Conservation (phyloP, 805 yeast genomes). For the Yamadazyma endophytica region DNA sequence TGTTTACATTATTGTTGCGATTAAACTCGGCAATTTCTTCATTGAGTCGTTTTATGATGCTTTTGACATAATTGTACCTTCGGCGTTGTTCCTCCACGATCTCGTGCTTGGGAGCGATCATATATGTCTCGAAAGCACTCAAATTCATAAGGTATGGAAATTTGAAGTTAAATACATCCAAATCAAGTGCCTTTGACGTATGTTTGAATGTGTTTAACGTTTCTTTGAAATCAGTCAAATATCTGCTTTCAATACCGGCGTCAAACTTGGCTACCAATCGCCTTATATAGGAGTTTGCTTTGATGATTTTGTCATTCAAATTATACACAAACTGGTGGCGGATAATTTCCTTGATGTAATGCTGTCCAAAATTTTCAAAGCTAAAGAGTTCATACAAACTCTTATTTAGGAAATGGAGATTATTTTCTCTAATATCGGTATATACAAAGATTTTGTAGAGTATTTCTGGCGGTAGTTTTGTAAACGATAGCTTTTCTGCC, state of each 20-base stretch:
- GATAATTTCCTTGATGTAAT: constrained; percentile 5
- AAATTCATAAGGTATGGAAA: constrained; percentile 1
- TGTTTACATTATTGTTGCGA: not conserved
- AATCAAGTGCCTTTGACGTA: constrained; percentile 2
- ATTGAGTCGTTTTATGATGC: not conserved
- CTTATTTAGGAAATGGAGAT: constrained; percentile 7
- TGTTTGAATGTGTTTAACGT: constrained; percentile 1
- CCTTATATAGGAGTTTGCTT: constrained; percentile 1
- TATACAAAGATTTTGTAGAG: constrained; percentile 7
- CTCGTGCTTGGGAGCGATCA: constrained; percentile 1
- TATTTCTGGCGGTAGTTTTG: constrained; percentile 8
- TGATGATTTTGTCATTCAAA: constrained; percentile 5
- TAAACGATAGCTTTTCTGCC: too few species aligned
- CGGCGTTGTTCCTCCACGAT: constrained; percentile 1
- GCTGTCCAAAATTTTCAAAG: constrained; percentile 4
- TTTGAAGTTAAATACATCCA: constrained; percentile 3
- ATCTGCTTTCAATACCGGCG: not conserved
- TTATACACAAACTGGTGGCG: constrained; percentile 7
- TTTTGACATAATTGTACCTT: constrained; percentile 4
- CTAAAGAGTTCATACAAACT: constrained; percentile 5
- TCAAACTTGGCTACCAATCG: constrained; percentile 1
- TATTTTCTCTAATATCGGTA: constrained; percentile 5
- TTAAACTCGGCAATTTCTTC: constrained; percentile 2
- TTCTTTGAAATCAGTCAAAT: constrained; percentile 3
- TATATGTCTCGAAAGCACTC: constrained; percentile 3